phyloP scores from a whole-genome alignment of 2,329 filamentous ascomycete species.

The Diplodia sapinea region DNA sequence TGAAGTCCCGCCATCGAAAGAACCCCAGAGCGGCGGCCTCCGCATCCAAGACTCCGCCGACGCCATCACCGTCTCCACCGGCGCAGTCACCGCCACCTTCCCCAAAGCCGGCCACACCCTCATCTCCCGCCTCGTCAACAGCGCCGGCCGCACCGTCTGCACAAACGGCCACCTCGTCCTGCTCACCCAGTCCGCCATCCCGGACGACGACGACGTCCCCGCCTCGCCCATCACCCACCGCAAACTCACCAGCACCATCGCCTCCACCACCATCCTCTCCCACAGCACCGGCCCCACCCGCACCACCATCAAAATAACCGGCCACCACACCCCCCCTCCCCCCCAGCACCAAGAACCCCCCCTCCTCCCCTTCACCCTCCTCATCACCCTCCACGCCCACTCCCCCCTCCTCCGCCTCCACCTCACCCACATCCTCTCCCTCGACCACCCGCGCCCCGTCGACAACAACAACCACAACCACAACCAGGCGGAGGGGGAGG shows the following conservation, averaged over 20 bases:
- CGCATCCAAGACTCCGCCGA: slow-evolving; percentile 35
- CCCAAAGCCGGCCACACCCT: slow-evolving; percentile 42
- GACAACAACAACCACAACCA: slow-evolving; percentile 49
- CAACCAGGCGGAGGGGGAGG: no score
- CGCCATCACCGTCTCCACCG: slow-evolving; percentile 41
- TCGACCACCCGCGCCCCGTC: no score
- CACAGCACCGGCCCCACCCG: slow-evolving; percentile 9
- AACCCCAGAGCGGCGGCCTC: not conserved
- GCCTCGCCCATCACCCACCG: not conserved
- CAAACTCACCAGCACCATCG: slow-evolving; percentile 18
- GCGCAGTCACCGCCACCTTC: slow-evolving; percentile 44
- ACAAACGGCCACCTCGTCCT: slow-evolving; percentile 55
- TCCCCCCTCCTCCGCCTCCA: slow-evolving; percentile 37
- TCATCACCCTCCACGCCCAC: not conserved
- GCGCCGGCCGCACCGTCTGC: slow-evolving; percentile 50
- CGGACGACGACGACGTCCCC: slow-evolving; percentile 40
- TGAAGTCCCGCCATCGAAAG: slow-evolving; percentile 33
- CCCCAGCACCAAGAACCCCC: slow-evolving; percentile 35
- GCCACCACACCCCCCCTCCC: slow-evolving; percentile 31
- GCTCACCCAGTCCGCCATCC: slow-evolving; percentile 57
- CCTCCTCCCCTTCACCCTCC: slow-evolving; percentile 17
- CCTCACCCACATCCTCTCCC: slow-evolving; percentile 53
- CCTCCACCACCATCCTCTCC: not conserved
- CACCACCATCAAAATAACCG: slow-evolving; percentile 15
- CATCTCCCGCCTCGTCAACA: slow-evolving; percentile 40